Evolutionary conservation across 495 filamentous ascomycete genomes (phyloP).

Genomic region (Lineolata rhizophorae): DNA sequence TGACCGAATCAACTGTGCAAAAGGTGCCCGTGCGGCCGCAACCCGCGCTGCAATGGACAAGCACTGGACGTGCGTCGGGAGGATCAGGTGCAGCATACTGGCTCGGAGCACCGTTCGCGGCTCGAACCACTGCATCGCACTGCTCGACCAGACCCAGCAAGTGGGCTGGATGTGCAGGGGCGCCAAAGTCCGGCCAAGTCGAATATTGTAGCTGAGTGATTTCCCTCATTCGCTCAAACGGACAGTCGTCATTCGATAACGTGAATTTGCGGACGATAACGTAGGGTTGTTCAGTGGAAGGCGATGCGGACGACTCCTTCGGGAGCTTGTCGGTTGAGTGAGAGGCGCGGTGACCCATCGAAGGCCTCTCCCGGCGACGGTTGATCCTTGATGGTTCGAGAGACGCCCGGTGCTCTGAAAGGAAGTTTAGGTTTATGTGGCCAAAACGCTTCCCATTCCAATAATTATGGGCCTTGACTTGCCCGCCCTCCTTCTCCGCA

Average conservation of each 20-base stretch:
- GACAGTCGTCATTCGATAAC: slow-evolving; percentile 49
- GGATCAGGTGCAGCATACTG: no score
- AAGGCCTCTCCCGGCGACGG: slow-evolving; percentile 5
- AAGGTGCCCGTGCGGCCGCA: slow-evolving; percentile 93
- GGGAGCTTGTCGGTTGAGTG: slow-evolving; percentile 1
- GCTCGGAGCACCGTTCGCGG: slow-evolving; percentile 11
- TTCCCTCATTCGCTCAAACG: slow-evolving; percentile 73
- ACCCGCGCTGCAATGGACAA: slow-evolving; percentile 91
- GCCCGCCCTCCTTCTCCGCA: slow-evolving; percentile 85
- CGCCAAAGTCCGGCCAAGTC: slow-evolving; percentile 90
- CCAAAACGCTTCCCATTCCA: slow-evolving; percentile 74
- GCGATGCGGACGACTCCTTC: slow-evolving; percentile 11
- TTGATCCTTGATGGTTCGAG: slow-evolving; percentile 33
- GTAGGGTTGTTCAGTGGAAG: slow-evolving; percentile 36
- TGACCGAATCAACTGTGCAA: slow-evolving; percentile 84
- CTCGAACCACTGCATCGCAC: slow-evolving; percentile 33
- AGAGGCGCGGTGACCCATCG: slow-evolving; percentile 4
- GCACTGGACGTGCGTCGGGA: slow-evolving; percentile 37
- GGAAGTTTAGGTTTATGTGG: slow-evolving; percentile 45
- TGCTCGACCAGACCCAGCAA: slow-evolving; percentile 74
- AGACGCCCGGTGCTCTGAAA: slow-evolving; percentile 62
- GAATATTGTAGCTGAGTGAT: slow-evolving; percentile 91
- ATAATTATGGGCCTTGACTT: slow-evolving; percentile 85
- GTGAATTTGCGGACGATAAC: slow-evolving; percentile 77
- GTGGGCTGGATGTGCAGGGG: slow-evolving; percentile 71